A percentile compares a stretch with the other conserved stretches of the same genome.
Conservation (phyloP, 768 basidiomycete species). For the Rhizopogon rudus region DNA sequence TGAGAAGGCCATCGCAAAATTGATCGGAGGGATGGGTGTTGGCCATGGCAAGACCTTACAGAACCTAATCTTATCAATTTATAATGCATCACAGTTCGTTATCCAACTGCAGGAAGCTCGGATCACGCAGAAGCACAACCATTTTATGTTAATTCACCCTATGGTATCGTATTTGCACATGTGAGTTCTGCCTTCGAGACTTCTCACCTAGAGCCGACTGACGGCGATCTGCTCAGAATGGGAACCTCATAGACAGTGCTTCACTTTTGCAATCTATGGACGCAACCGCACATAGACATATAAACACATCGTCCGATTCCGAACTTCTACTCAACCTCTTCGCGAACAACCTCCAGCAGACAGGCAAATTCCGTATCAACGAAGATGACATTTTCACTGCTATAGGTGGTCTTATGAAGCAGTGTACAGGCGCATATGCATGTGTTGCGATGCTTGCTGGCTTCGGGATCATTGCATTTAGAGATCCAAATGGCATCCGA, state of each 20-base stretch:
- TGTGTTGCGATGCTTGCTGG: constrained; percentile 99
- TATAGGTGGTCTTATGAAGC: constrained; percentile 81
- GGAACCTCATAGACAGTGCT: constrained; percentile 92
- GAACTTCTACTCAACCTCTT: constrained; percentile 97
- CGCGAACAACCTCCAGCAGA: constrained; percentile 95
- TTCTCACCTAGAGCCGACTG: background rate
- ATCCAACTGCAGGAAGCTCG: constrained; percentile 97
- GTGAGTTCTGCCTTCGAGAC: constrained; percentile 40
- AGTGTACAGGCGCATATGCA: constrained; percentile 91
- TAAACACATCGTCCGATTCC: constrained; percentile 98
- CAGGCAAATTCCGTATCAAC: constrained; percentile 98
- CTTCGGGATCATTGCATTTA: constrained; percentile 96
- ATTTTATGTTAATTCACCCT: constrained; percentile 99
- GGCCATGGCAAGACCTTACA: constrained; percentile 72
- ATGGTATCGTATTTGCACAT: constrained; percentile 97
- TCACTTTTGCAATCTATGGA: constrained; percentile 89
- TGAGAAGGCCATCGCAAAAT: constrained; percentile 60
- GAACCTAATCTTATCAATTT: background rate
- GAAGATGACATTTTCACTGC: constrained; percentile 99
- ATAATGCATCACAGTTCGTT: constrained; percentile 59
- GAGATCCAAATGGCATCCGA: constrained; percentile 96
- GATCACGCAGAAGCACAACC: constrained; percentile 97
- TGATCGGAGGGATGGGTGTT: constrained; percentile 94
- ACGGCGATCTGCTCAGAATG: constrained; percentile 60
- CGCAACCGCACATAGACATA: constrained; percentile 93